Base-by-base conservation (phyloP, 306 rosid genomes). In the Citrullus amarus region DNA sequence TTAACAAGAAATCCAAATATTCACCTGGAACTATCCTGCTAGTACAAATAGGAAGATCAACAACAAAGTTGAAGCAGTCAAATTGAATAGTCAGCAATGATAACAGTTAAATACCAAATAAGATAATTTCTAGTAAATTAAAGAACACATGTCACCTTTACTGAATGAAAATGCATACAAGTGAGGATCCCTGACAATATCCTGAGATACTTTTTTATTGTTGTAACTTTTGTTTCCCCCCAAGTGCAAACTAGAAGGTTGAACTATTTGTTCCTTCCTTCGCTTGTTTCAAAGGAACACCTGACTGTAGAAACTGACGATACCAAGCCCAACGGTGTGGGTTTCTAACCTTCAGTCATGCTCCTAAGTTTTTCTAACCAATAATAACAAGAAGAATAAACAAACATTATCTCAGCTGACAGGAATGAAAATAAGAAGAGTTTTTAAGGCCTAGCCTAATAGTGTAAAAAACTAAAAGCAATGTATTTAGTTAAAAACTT, bases 251-350 rank as follows among this genome's bases (percentile, higher is more conserved):
- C 99, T 97, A 95, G 91, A 95, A 95, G 70, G 93, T 60, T 78
- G 99, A 91, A 90, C 90, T 95, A 88, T 95, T 97, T 80, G 97
- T 95, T 81, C 97, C 97, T 87, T 95, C 97, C 85, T 95, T 95
- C 10, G 97, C 91, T 84, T 88, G 93, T 87, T 95, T 95, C 78
- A 89, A 56, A 70, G 90, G n/a, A 86, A 82, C 90, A 85, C 97
- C 97, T 51, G 99, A 97, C 99, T 95, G 96, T 79, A 85, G 44
- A 39, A 9, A 46, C 3, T 3, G 11, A 46, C 11, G 51, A 46
- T 46, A 46, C 51, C 51, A 46, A 46, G 51, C 51, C 6, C 51
- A 46, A 46, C 6, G 51, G 51, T 46, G 51, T 46, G 51, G 51
- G 51, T 11, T 46, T 46, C 5, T 46, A 46, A 46, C 9, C 6